Percentiles rank a stretch among this genome's conserved stretches.
Conservation (phyloP, 768 basidiomycete species). For the Auricularia sp. region DNA sequence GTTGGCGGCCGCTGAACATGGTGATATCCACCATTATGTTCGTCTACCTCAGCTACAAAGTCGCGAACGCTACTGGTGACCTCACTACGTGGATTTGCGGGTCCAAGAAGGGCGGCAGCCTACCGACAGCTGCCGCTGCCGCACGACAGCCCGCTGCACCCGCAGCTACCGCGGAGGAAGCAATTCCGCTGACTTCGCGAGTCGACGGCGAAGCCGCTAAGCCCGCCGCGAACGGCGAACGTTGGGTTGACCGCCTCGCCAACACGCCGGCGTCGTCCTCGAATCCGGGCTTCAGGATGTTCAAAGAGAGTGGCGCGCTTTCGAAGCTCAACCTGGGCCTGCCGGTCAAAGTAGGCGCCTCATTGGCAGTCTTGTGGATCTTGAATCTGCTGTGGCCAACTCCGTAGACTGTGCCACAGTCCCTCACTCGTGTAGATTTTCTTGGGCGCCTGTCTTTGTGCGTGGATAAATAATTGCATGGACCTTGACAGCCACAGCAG, state of each 20-base stretch:
- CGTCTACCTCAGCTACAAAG: constrained; percentile 66
- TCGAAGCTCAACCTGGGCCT: constrained; percentile 30
- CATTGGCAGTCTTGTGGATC: constrained; percentile 47
- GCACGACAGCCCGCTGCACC: constrained; percentile 7
- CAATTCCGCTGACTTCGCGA: constrained; percentile 11
- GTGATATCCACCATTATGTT: constrained; percentile 67
- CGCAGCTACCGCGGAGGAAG: constrained; percentile 22
- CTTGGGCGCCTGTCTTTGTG: neutral
- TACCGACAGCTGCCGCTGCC: neutral
- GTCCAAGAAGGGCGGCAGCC: neutral
- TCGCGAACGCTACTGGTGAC: constrained; percentile 64
- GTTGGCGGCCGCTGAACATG: constrained; percentile 69
- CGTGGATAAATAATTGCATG: no score
- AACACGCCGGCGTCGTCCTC: constrained; percentile 23
- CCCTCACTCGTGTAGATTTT: constrained; percentile 19
- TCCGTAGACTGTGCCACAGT: constrained; percentile 1
- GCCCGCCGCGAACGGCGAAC: constrained; percentile 25
- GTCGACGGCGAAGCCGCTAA: constrained; percentile 26
- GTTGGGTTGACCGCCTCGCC: constrained; percentile 44
- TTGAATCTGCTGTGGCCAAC: constrained; percentile 52
- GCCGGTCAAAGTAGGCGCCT: constrained; percentile 31
- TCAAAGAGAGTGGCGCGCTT: constrained; percentile 20
- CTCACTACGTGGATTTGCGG: constrained; percentile 50
- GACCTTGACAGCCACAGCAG: no score
- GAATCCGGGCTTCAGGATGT: constrained; percentile 17